Conservation (phyloP, 768 basidiomycete genomes). For the Boletus pseudopeckii region DNA sequence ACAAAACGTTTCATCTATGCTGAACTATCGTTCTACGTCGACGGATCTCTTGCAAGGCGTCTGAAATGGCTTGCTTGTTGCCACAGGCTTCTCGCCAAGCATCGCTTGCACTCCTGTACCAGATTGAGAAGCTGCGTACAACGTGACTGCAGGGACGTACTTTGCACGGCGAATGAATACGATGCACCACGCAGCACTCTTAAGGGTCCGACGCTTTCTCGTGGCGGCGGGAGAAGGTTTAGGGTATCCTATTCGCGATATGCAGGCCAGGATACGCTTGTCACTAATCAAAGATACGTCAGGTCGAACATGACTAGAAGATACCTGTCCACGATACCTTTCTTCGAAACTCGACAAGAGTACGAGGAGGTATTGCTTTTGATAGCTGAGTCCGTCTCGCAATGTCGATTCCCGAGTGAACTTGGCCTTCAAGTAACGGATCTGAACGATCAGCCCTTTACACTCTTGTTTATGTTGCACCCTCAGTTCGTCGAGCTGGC, state of each 20-base stretch:
- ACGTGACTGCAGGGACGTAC: slow-evolving; percentile 39
- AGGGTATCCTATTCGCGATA: slow-evolving; percentile 69
- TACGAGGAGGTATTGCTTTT: slow-evolving; percentile 83
- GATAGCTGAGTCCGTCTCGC: slow-evolving; percentile 72
- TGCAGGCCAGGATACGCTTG: slow-evolving; percentile 67
- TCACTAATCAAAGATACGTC: slow-evolving; percentile 42
- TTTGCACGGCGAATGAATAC: slow-evolving; percentile 62
- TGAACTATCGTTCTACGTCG: slow-evolving; percentile 38
- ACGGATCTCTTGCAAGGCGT: slow-evolving; percentile 71
- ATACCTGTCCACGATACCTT: slow-evolving; percentile 43
- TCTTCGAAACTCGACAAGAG: slow-evolving; percentile 69
- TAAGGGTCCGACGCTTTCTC: slow-evolving; percentile 50
- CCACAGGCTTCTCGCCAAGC: slow-evolving; percentile 62
- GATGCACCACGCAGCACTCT: slow-evolving; percentile 51
- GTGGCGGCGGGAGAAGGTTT: slow-evolving; percentile 40
- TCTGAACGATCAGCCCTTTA: slow-evolving; percentile 88
- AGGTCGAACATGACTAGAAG: background rate
- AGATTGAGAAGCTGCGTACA: slow-evolving; percentile 6
- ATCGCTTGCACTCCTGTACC: slow-evolving; percentile 53
- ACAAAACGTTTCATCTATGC: slow-evolving; percentile 7
- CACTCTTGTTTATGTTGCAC: slow-evolving; percentile 79
- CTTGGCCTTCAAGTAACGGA: slow-evolving; percentile 88
- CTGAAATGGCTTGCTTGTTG: slow-evolving; percentile 56
- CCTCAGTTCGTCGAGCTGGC: slow-evolving; percentile 52
- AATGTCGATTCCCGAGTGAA: slow-evolving; percentile 82